Base-by-base conservation (phyloP, 352 stramenopile species). In the Peronospora farinosa region DNA sequence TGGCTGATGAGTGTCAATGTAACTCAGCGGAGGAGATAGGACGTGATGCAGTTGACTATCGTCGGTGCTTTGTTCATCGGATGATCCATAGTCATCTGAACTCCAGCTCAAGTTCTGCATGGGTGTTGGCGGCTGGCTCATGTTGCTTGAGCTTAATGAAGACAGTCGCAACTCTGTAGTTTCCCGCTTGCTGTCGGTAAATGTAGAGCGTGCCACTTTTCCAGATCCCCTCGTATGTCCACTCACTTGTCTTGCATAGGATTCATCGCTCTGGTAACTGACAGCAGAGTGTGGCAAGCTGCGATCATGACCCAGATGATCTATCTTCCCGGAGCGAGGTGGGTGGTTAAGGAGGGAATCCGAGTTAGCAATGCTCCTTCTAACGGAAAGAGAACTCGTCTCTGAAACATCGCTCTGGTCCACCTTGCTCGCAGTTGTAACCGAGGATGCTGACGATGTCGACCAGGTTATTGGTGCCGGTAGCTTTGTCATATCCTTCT, bases 1-100 rank as follows among this genome's bases (percentile, higher is more conserved):
- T 3, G 72, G 73, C 32, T 68, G 54, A 40, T 57, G 81, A 74
- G 83, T 84, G 16, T 82, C 60, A 21, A 80, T 19, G 7, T 31
- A 51, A 0, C 46, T 55, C 12, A 79, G 48, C 35, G 74, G 65
- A 30, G 59, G 67, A n/a, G 69, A 58, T 5, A 59, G 65, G 7
- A 81, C 13, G 2, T 41, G 50, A 25, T 42, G 23, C n/a, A 13
- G 39, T 38, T 28, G 15, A 40, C 5, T 40, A 10, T 40, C n/a
- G 35, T 40, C 35, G 6, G 15, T 19, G 15, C 5, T 13, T 16
- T 40, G 13, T 40, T 15, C 17, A 15, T 21, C 35, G 23, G 23
- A 27, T 27, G 23, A 23, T 23, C 4, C 21, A 23, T 2, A 27
- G 23, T 27, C 23, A 27, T 27, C 3, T 19, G n/a, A 10, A 33